phyloP scores from a whole-genome alignment of 208 protist genomes.

The Angomonas deanei region DNA sequence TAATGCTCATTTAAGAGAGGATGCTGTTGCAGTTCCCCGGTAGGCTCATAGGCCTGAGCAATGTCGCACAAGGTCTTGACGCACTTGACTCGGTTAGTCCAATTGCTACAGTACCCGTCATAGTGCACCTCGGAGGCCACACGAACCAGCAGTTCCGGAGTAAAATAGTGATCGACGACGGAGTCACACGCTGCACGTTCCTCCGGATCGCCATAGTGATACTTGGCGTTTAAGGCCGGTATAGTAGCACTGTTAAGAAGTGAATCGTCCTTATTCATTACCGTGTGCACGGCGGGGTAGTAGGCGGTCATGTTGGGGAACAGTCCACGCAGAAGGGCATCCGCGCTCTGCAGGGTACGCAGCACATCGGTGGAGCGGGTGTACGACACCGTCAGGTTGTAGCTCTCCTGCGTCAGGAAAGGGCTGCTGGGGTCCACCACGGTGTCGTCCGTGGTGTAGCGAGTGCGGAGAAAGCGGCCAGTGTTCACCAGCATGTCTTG shows the following conservation, averaged over 20 bases:
- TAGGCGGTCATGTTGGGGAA: no score
- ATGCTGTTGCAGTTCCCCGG: conserved; percentile 19
- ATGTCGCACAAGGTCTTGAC: conserved; percentile 48
- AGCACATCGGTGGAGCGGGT: no score
- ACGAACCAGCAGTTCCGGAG: background rate
- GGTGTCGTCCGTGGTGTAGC: no score
- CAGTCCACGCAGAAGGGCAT: no score
- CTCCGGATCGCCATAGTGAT: conserved; percentile 17
- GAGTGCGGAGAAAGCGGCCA: no score
- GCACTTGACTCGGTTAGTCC: conserved; percentile 22
- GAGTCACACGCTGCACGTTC: conserved; percentile 1
- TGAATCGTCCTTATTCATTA: conserved; percentile 12
- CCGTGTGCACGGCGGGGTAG: conserved; percentile 51
- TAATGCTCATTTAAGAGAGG: conserved; percentile 23
- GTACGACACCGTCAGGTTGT: no score
- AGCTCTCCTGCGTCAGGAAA: no score
- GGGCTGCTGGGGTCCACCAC: no score
- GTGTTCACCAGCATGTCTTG: no score
- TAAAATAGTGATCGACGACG: conserved; percentile 14
- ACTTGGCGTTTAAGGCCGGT: conserved; percentile 19
- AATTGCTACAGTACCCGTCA: conserved; percentile 25
- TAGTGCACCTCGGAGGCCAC: conserved; percentile 17
- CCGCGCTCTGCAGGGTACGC: no score
- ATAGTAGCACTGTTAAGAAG: conserved; percentile 30
- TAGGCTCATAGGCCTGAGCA: conserved; percentile 33